Evolutionary conservation across 2,329 filamentous ascomycete species (phyloP), one percentile per base, ranked within the genome.

Genomic region (Ceratocystis alfenasii): DNA sequence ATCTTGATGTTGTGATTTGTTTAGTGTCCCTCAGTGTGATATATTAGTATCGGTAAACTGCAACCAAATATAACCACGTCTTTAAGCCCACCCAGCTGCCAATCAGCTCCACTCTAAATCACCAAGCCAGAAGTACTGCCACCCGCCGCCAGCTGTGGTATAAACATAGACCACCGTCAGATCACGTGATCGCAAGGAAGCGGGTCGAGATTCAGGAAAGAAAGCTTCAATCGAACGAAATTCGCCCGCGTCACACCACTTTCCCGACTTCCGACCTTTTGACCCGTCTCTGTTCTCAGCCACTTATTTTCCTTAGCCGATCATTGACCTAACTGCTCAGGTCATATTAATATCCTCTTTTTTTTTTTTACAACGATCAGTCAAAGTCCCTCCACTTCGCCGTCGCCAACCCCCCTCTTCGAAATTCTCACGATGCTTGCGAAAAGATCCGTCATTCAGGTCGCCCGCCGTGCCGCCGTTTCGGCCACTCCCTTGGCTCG

Each of bases 391-490:
- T 55, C 28, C 25, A 17, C 55, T 53, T 17, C 15, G 25, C 55
- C 17, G 25, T n/a, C 15, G 15, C 28, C 25, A 36, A 22, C 17
- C 15, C 28, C 53, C 55, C 60, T 57, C 61, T 63, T 55, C 30
- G 50, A 57, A 57, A 45, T 30, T 25, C 55, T 73, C 75, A 74
- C 72, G 73, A 86, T 87, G 84, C 84, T 86, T 72, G 74, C 87
- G 74, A 82, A 85, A 79, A 84, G 84, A 74, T 79, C 84, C 73
- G 83, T 80, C 74, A 73, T 83, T 70, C 77, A 80, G 71, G 82
- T 79, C 74, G 83, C 83, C 73, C 84, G 84, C 75, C 82, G 84
- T 69, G 67, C 64, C 70, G 76, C 73, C 68, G 83, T 79, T 68
- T 79, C 80, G 69, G 72, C 76, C 66, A 63, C 73, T 65, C 81